These are phyloP conservation scores for Poa pratensis DNA, from an alignment of 176 grass and related monocot genomes.

Conservation along the genomic window DNA sequence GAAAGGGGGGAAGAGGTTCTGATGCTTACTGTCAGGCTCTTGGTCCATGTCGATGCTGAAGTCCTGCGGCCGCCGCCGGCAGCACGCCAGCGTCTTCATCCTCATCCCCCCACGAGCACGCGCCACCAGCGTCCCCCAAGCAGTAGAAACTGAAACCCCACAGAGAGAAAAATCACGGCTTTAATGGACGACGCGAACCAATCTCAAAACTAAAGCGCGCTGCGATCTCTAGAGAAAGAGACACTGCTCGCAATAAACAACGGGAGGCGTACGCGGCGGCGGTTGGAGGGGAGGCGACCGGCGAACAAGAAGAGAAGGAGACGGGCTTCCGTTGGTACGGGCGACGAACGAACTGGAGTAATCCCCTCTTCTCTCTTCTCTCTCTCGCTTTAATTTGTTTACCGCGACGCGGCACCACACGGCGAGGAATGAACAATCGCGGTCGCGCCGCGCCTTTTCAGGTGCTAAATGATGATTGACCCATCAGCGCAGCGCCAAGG, in stretches of 20 bases:
- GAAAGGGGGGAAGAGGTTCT: not conserved
- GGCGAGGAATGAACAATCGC: not conserved
- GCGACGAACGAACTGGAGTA: not conserved
- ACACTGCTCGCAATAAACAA: not conserved
- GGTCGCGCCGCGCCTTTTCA: constrained; percentile 39
- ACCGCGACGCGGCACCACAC: constrained; percentile 36
- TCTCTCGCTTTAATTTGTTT: constrained; percentile 9
- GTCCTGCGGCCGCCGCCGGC: constrained; percentile 90
- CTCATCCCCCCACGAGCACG: constrained; percentile 31
- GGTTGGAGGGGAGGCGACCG: not conserved
- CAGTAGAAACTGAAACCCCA: constrained; percentile 32
- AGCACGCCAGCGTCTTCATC: constrained; percentile 90
- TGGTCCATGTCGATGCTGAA: constrained; percentile 92
- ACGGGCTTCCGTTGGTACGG: not conserved
- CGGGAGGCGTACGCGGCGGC: constrained; percentile 32
- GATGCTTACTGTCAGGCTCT: constrained; percentile 74
- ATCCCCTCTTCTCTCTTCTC: not conserved
- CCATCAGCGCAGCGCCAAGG: constrained; percentile 16
- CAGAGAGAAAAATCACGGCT: not conserved
- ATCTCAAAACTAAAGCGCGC: not conserved
- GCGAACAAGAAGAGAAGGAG: not conserved
- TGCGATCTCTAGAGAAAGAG: not conserved
- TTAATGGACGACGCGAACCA: constrained; percentile 28
- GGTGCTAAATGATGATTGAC: constrained; percentile 34
- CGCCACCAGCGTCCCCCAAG: not conserved